Percentiles rank a stretch among this genome's conserved stretches.
These are phyloP conservation scores for Tulasnella sp. DNA, from an alignment of 768 basidiomycete species.

Conservation along the genomic window DNA sequence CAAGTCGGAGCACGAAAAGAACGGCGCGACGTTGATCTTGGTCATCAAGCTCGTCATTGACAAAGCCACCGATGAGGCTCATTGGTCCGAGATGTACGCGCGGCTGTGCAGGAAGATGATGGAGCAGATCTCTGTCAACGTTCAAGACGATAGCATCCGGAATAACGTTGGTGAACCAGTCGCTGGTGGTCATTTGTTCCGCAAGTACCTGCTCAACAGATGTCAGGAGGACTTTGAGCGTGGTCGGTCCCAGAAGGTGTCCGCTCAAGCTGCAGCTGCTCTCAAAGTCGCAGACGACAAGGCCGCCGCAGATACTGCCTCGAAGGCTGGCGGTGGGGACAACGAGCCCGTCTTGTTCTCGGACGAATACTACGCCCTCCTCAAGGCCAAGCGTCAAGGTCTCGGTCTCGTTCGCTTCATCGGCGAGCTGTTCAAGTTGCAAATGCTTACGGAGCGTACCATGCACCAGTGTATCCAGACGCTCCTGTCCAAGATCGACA, in stretches of 20 bases:
- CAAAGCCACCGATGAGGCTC: slow-evolving; percentile 93
- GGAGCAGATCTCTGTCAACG: slow-evolving; percentile 81
- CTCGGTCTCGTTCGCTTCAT: slow-evolving; percentile 97
- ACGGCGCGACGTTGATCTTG: slow-evolving; percentile 89
- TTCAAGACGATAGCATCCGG: slow-evolving; percentile 82
- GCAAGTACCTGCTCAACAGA: slow-evolving; percentile 91
- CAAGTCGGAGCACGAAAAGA: slow-evolving; percentile 83
- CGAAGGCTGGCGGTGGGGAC: slow-evolving; percentile 35
- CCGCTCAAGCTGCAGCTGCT: slow-evolving; percentile 77
- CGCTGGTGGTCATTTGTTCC: slow-evolving; percentile 87
- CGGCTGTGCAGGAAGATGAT: slow-evolving; percentile 92
- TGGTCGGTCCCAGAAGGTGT: slow-evolving; percentile 86
- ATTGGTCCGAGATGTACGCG: slow-evolving; percentile 97
- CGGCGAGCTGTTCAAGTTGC: slow-evolving; percentile 97
- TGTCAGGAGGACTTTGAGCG: slow-evolving; percentile 98
- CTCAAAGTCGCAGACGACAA: slow-evolving; percentile 76
- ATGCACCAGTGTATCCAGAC: slow-evolving; percentile 99
- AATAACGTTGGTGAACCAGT: slow-evolving; percentile 79
- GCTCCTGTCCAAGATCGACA: slow-evolving; percentile 76
- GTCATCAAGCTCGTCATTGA: slow-evolving; percentile 96
- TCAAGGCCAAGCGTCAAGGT: slow-evolving; percentile 95
- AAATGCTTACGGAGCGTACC: slow-evolving; percentile 94
- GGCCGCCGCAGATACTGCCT: slow-evolving; percentile 51
- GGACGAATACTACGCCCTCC: slow-evolving; percentile 91
- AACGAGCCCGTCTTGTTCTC: slow-evolving; percentile 71